Base-by-base conservation (phyloP, 371 early-diverging fungal genomes). In the Lichtheimia hyalospora region DNA sequence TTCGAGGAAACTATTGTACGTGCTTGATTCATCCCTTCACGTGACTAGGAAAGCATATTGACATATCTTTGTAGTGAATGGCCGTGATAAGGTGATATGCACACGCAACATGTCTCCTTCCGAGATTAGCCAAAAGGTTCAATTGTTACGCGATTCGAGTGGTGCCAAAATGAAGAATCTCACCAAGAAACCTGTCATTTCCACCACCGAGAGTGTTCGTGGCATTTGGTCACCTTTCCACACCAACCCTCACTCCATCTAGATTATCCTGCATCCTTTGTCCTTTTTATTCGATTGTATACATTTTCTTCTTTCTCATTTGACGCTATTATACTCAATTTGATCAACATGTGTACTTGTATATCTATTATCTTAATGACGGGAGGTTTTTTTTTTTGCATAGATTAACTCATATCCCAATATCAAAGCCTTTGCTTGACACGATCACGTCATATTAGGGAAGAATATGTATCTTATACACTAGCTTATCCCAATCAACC, bases 191-290 rank as follows among this genome's bases (percentile, higher is more conserved):
- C 88, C 89, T 41, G 92, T 92, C 27, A 80, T 91, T 54, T 92
- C 92, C 15, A 87, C 89, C 18, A 91, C 89, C 42, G 85, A 83
- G 49, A 89, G 89, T 60, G 91, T 93, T n/a, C 87, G 93, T 59
- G 93, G 92, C 54, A 91, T 92, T 57, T 93, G 91, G 90, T 91
- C 91, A 58, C 92, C 93, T 40, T 93, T 93, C 85, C 88, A 92
- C 60, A 70, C 86, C 49, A 75, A 82, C 57, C 85, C 84, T 53
- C 87, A 89, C 64, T 73, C 82, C 53, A 86, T 89, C 60, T 89
- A 83, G 67, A 66, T 43, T 48, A n/a, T 62, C 56, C 20, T 48
- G 44, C 48, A n/a, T 58, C 18, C 23, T 58, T 39, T 34, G 6
- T 61, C 46, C 44, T 23, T 46, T 27, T 44, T 46, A 12, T 58